phyloP scores from a whole-genome alignment of 768 basidiomycete genomes.

The Leccinum broughii region DNA sequence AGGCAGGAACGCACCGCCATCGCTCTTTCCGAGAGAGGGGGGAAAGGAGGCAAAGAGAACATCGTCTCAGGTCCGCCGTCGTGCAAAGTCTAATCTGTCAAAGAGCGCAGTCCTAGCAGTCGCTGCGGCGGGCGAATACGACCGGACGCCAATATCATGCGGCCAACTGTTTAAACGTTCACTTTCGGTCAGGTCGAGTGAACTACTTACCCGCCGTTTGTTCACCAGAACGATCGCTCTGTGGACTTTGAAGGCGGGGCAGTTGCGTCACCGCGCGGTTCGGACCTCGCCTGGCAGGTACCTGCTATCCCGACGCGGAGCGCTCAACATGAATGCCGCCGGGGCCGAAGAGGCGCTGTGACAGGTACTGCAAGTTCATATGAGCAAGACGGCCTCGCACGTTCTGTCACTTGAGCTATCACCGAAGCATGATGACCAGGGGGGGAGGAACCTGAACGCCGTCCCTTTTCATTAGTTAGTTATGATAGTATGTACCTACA shows the following conservation, averaged over 20 bases:
- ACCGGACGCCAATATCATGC: not conserved
- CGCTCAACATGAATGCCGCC: not conserved
- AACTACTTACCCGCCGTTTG: not conserved
- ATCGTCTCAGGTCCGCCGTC: not conserved
- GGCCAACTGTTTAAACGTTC: not conserved
- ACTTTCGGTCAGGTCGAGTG: not conserved
- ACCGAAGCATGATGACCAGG: not conserved
- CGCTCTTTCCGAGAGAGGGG: not conserved
- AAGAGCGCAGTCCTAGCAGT: not conserved
- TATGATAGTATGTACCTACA: not conserved
- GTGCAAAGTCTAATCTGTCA: conserved; percentile 13
- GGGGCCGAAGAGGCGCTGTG: not conserved
- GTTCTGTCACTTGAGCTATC: not conserved
- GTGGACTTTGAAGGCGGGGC: not conserved
- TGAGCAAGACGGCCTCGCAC: not conserved
- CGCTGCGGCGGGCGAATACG: not conserved
- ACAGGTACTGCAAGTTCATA: not conserved
- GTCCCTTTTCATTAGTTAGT: not conserved
- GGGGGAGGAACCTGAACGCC: not conserved
- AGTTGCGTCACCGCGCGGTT: not conserved
- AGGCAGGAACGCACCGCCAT: not conserved
- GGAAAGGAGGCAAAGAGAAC: not conserved
- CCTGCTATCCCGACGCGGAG: not conserved
- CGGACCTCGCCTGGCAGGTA: not conserved
- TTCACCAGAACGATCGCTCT: not conserved